phyloP scores from a whole-genome alignment of 306 rosid genomes.

The Citrullus mucosospermus region DNA sequence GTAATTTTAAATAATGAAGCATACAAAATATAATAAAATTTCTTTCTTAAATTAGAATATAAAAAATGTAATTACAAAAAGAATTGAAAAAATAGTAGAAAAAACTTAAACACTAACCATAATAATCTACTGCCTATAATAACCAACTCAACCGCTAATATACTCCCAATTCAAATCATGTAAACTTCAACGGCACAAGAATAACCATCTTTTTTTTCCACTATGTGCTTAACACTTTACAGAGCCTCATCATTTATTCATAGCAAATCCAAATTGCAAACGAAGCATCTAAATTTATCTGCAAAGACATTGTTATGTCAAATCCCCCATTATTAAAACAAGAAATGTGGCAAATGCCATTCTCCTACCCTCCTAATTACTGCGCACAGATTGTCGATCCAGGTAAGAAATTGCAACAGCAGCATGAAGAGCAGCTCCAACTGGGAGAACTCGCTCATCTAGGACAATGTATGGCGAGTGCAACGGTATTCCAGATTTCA shows the following conservation, averaged over 20 bases:
- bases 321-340: neutral
- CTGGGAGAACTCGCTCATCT: slow-evolving; percentile 38
- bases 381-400: slow-evolving; percentile 1
- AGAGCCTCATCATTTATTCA: neutral
- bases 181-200: neutral
- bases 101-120: no score
- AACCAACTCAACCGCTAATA: no score
- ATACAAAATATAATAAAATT: no score
- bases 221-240: neutral
- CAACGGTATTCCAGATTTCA: slow-evolving; percentile 12
- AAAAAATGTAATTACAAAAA: no score
- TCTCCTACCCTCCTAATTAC: neutral
- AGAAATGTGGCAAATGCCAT: neutral
- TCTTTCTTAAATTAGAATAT: no score
- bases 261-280: neutral
- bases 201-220: neutral
- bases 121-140: no score
- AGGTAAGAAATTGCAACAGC: slow-evolving; percentile 39
- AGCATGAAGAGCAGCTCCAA: slow-evolving; percentile 42
- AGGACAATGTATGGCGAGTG: slow-evolving; percentile 27
- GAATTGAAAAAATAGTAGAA: no score
- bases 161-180: no score
- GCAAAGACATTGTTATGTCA: neutral
- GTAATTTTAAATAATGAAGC: no score
- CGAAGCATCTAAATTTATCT: neutral